Percentiles rank a stretch among this genome's conserved stretches.
Conservation (phyloP, 345 rosid species). For the Arabidopsis arenosa region DNA sequence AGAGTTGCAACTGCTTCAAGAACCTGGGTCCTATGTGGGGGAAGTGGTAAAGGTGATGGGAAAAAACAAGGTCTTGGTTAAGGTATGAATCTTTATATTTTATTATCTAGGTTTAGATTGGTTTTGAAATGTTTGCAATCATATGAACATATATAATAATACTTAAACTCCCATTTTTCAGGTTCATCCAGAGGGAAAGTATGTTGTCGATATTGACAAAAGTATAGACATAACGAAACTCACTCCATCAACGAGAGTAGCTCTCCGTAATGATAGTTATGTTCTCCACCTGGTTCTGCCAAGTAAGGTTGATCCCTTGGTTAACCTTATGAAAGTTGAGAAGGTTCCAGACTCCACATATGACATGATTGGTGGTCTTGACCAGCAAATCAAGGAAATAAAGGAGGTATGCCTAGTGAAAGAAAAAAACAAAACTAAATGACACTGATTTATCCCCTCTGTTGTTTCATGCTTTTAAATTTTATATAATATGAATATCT, state of each 20-base stretch:
- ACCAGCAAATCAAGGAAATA: slow-evolving; percentile 97
- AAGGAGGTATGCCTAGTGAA: slow-evolving; percentile 66
- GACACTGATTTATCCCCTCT: background rate
- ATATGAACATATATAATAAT: background rate
- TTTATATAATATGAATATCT: slow-evolving; percentile 4
- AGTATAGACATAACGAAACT: slow-evolving; percentile 92
- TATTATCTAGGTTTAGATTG: background rate
- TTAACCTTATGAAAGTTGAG: slow-evolving; percentile 99
- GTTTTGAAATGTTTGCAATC: background rate
- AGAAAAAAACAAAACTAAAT: background rate
- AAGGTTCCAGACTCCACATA: slow-evolving; percentile 99
- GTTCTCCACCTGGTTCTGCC: slow-evolving; percentile 93
- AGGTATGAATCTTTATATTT: slow-evolving; percentile 53
- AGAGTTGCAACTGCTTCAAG: slow-evolving; percentile 95
- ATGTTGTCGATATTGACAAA: slow-evolving; percentile 96
- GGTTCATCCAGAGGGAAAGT: slow-evolving; percentile 99
- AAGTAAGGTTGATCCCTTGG: slow-evolving; percentile 96
- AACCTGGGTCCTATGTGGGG: slow-evolving; percentile 99
- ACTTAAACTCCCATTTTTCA: slow-evolving; percentile 38
- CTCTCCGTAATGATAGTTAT: slow-evolving; percentile 97
- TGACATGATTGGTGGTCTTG: slow-evolving; percentile 99
- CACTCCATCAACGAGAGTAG: slow-evolving; percentile 94
- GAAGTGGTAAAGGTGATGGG: slow-evolving; percentile 99
- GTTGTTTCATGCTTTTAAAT: slow-evolving; percentile 8
- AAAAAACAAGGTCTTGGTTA: slow-evolving; percentile 92